A percentile compares a stretch with the other conserved stretches of the same genome.
These are phyloP conservation scores for Juncus effusus DNA, from an alignment of 176 grass and related monocot genomes.

Conservation along the genomic window DNA sequence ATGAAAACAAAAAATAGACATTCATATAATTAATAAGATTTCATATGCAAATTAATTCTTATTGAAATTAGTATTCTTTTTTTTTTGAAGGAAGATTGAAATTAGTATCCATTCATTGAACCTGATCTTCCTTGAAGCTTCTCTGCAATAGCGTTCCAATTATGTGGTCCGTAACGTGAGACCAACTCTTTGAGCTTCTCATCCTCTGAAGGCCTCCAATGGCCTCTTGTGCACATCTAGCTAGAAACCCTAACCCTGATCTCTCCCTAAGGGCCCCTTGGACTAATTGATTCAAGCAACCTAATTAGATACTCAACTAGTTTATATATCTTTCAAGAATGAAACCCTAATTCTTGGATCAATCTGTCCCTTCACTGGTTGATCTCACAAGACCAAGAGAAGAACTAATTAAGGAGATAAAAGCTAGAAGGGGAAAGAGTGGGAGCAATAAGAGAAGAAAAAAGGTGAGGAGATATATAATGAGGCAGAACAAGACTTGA, in stretches of 20 bases:
- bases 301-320: neutral
- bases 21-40: too few relatives aligned
- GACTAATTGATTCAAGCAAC: neutral
- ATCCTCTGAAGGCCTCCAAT: slow-evolving; percentile 89
- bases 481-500: slow-evolving; percentile 28
- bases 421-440: neutral
- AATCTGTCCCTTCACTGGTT: too few relatives aligned
- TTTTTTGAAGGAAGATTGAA: slow-evolving; percentile 4
- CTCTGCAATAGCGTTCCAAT: slow-evolving; percentile 90
- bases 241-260: slow-evolving; percentile 24
- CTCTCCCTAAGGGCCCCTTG: slow-evolving; percentile 21
- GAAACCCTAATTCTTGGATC: slow-evolving; percentile 12
- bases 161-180: slow-evolving; percentile 63
- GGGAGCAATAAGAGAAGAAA: slow-evolving; percentile 1
- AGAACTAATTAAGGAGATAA: slow-evolving; percentile 15
- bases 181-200: slow-evolving; percentile 86
- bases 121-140: slow-evolving; percentile 96
- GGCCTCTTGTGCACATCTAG: slow-evolving; percentile 83
- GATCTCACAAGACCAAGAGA: neutral
- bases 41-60: too few relatives aligned
- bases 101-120: slow-evolving; percentile 16
- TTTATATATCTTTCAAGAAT: neutral
- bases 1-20: too few relatives aligned
- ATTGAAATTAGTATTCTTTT: neutral
- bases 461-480: slow-evolving; percentile 27